phyloP scores from a whole-genome alignment of 768 basidiomycete genomes.

The Calocybe cyanea region DNA sequence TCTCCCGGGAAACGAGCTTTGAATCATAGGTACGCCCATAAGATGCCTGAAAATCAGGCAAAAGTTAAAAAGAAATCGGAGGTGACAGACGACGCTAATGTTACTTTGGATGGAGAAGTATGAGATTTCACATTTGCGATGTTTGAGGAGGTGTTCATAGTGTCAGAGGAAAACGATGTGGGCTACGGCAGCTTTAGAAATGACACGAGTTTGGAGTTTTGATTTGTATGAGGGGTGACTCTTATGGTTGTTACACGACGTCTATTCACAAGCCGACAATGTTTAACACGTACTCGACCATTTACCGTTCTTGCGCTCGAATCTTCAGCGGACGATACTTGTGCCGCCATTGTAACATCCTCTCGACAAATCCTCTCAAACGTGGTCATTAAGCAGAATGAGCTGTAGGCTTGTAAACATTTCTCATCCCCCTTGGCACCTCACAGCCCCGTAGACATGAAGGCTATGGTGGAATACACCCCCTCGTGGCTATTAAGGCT shows the following conservation, averaged over 20 bases:
- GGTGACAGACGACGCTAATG: slow-evolving; percentile 7
- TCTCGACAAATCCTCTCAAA: slow-evolving; percentile 72
- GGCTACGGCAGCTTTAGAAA: no score
- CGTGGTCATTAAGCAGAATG: slow-evolving; percentile 80
- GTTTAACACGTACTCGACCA: slow-evolving; percentile 10
- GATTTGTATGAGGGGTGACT: no score
- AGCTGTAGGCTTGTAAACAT: slow-evolving; percentile 37
- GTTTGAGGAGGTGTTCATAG: slow-evolving; percentile 33
- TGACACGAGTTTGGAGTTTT: slow-evolving; percentile 33
- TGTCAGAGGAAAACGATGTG: slow-evolving; percentile 21
- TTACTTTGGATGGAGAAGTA: slow-evolving; percentile 51
- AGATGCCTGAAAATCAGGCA: slow-evolving; percentile 34
- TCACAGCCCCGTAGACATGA: slow-evolving; percentile 41
- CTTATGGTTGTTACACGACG: no score
- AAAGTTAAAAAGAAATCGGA: slow-evolving; percentile 1
- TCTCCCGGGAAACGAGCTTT: slow-evolving; percentile 77
- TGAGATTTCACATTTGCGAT: slow-evolving; percentile 35
- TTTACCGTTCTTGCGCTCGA: slow-evolving; percentile 78
- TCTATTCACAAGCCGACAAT: background rate
- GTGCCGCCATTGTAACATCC: slow-evolving; percentile 81
- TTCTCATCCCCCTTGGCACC: background rate
- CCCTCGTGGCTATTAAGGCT: slow-evolving; percentile 67
- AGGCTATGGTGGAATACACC: slow-evolving; percentile 70
- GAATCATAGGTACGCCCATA: slow-evolving; percentile 75
- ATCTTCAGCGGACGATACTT: slow-evolving; percentile 92